These are phyloP conservation scores for Magnolia sinica DNA, from an alignment of 164 flowering plant species.

Conservation along the genomic window DNA sequence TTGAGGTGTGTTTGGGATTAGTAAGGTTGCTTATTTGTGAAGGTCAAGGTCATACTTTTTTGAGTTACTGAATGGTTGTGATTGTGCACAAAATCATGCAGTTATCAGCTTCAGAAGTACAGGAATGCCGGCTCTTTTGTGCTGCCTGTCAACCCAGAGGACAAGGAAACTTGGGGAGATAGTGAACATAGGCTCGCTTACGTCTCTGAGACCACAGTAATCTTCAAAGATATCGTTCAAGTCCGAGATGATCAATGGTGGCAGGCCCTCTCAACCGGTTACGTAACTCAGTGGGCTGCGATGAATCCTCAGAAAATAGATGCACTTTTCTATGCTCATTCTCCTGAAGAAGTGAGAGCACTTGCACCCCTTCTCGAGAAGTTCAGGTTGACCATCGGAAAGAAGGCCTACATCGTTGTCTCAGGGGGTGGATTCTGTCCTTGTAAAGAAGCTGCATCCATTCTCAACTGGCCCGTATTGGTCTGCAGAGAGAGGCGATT, in stretches of 20 bases:
- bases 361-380: conserved; percentile 78
- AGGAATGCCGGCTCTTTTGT: conserved; percentile 86
- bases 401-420: conserved; percentile 82
- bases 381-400: conserved; percentile 74
- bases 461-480: conserved; percentile 72
- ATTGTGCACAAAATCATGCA: conserved; percentile 29
- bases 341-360: conserved; percentile 61
- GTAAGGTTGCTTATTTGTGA: too few species aligned
- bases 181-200: conserved; percentile 97
- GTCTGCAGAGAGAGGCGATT: conserved; percentile 84
- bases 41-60: not conserved
- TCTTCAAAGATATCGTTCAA: conserved; percentile 84
- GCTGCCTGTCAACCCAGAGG: conserved; percentile 78
- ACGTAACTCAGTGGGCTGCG: conserved; percentile 95
- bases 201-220: conserved; percentile 95
- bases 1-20: too few species aligned
- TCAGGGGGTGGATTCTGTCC: conserved; percentile 83
- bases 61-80: not conserved
- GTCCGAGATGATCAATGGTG: conserved; percentile 99
- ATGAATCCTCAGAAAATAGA: conserved; percentile 92
- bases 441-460: conserved; percentile 80
- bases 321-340: conserved; percentile 87
- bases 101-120: conserved; percentile 96
- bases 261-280: conserved; percentile 83
- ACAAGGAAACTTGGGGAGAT: conserved; percentile 96